Conservation (phyloP, 306 rosid genomes). For the Quercus rubra region DNA sequence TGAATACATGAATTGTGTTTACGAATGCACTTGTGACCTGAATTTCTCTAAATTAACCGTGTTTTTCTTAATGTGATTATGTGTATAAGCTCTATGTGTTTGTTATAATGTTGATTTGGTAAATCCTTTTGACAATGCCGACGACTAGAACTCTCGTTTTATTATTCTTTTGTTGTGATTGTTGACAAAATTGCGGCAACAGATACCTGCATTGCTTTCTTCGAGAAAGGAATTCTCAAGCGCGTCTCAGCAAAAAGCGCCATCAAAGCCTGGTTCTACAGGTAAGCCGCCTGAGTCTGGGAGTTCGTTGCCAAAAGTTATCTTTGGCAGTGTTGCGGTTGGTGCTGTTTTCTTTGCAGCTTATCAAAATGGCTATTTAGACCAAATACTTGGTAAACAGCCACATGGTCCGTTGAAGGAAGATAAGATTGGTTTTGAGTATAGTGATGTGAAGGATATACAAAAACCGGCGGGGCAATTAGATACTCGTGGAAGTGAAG, state of each 20-base stretch:
- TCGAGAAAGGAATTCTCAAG: constrained; percentile 58
- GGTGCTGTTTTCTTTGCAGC: constrained; percentile 69
- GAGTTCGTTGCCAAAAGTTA: constrained; percentile 40
- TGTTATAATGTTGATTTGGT: neutral
- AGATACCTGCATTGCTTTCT: constrained; percentile 46
- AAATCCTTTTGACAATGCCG: neutral
- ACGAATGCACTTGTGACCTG: neutral
- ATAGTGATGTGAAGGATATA: constrained; percentile 29
- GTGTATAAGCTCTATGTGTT: neutral
- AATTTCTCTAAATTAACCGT: neutral
- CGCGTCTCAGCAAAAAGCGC: constrained; percentile 32
- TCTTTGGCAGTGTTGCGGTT: constrained; percentile 61
- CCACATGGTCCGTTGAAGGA: constrained; percentile 29
- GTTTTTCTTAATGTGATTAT: neutral
- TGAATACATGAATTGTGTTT: neutral
- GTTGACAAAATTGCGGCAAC: constrained; percentile 31
- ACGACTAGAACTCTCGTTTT: neutral
- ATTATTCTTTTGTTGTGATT: neutral
- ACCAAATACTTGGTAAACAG: constrained; percentile 49
- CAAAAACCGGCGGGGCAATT: constrained; percentile 34
- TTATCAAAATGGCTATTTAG: constrained; percentile 67
- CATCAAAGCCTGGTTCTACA: constrained; percentile 40
- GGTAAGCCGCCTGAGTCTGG: constrained; percentile 47
- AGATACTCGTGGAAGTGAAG: constrained; percentile 35
- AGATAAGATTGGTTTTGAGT: constrained; percentile 27